Conservation (phyloP, 106 monocot genomes). For the Dioscorea dumetorum region DNA sequence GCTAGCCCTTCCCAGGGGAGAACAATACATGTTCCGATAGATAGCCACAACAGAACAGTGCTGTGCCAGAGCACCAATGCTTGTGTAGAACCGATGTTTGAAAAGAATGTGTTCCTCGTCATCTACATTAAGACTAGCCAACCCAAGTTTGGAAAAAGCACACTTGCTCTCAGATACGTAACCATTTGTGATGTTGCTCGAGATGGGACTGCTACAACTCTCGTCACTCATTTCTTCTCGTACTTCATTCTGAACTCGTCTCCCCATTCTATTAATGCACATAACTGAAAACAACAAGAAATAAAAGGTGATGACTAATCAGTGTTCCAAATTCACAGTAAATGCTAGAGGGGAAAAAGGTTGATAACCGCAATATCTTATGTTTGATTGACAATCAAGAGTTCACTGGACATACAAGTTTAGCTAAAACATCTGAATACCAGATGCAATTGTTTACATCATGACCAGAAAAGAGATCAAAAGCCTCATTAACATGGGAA, state of each 20-base stretch:
- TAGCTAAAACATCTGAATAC: too few species aligned
- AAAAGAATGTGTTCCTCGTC: slow-evolving; percentile 9
- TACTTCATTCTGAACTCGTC: not conserved
- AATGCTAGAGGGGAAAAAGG: too few species aligned
- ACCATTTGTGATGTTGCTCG: not conserved
- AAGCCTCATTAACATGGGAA: too few species aligned
- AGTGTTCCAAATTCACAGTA: too few species aligned
- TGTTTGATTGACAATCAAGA: too few species aligned
- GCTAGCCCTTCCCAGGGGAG: slow-evolving; percentile 15
- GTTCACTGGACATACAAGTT: too few species aligned
- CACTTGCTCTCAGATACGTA: not conserved
- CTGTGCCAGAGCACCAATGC: slow-evolving; percentile 23
- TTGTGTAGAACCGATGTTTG: slow-evolving; percentile 26
- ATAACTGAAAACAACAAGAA: not conserved
- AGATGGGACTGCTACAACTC: slow-evolving; percentile 5
- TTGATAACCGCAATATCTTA: too few species aligned
- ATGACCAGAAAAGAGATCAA: too few species aligned
- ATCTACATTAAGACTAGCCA: slow-evolving; percentile 14
- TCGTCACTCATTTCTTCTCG: slow-evolving; percentile 1
- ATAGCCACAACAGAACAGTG: slow-evolving; percentile 17
- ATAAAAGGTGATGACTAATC: not conserved
- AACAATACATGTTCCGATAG: slow-evolving; percentile 3
- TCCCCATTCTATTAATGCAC: slow-evolving; percentile 1
- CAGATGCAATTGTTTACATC: too few species aligned
- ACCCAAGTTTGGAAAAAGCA: slow-evolving; percentile 1